These are phyloP conservation scores for Axilococcus clingmanii DNA, from an alignment of 139 green algal species.

Conservation along the genomic window DNA sequence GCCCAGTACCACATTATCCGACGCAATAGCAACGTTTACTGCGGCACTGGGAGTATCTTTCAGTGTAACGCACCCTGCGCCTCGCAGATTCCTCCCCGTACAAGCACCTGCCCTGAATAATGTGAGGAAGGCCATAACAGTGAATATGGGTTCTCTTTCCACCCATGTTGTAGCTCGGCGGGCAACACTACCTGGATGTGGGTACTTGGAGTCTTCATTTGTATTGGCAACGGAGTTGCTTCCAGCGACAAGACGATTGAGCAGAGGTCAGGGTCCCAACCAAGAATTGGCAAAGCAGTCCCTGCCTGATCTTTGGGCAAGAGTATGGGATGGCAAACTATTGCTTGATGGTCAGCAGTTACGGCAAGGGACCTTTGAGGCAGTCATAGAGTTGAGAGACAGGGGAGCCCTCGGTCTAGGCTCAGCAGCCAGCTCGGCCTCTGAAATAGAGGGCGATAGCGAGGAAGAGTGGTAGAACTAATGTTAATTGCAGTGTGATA, in stretches of 20 bases:
- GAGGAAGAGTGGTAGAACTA: background rate
- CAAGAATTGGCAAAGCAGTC: background rate
- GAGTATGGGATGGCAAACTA: conserved; percentile 20
- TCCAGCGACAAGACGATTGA: background rate
- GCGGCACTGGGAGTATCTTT: conserved; percentile 45
- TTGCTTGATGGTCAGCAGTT: background rate
- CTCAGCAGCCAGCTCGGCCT: background rate
- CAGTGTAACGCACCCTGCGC: conserved; percentile 36
- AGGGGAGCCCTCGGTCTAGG: background rate
- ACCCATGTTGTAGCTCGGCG: too few species aligned
- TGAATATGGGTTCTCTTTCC: conserved; percentile 23
- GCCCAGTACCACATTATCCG: conserved; percentile 7
- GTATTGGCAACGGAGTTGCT: background rate
- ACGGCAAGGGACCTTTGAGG: too few species aligned
- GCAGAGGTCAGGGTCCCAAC: background rate
- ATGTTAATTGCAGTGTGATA: background rate
- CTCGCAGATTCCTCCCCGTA: conserved; percentile 30
- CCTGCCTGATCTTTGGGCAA: conserved; percentile 13
- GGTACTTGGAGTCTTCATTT: background rate
- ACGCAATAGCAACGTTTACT: conserved; percentile 26
- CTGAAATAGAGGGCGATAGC: background rate
- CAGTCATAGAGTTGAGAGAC: too few species aligned
- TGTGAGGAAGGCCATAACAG: background rate
- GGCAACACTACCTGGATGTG: too few species aligned
- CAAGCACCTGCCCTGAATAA: conserved; percentile 11